A percentile compares a stretch with the other conserved stretches of the same genome.
These are phyloP conservation scores for Amanita polypyramis DNA, from an alignment of 768 basidiomycete genomes.

Conservation along the genomic window DNA sequence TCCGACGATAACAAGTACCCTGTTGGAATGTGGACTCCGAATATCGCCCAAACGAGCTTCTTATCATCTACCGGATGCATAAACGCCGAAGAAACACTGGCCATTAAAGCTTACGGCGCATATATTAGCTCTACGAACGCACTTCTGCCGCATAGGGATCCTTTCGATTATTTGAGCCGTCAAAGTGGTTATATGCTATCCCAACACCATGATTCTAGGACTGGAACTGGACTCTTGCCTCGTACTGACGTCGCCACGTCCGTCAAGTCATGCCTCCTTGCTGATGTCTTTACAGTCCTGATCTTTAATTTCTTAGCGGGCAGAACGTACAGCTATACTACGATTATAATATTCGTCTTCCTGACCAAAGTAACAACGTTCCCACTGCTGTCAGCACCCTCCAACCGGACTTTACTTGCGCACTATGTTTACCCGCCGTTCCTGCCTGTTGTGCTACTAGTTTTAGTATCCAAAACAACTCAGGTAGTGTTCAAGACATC, in stretches of 20 bases:
- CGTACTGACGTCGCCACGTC: neutral
- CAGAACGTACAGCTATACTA: neutral
- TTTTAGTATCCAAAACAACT: neutral
- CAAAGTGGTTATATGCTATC: neutral
- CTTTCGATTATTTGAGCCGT: neutral
- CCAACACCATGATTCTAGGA: neutral
- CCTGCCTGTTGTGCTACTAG: neutral
- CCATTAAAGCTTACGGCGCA: neutral
- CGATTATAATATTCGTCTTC: too few relatives aligned
- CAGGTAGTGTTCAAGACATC: slow-evolving; percentile 5
- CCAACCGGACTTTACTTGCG: neutral
- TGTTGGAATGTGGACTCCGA: neutral
- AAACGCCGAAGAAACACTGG: neutral
- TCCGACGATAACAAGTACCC: neutral
- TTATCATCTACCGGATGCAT: neutral
- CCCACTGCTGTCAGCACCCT: too few relatives aligned
- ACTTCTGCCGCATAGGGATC: too few relatives aligned
- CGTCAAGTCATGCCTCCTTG: neutral
- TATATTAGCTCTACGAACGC: neutral
- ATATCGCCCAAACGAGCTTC: neutral
- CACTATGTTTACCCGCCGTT: neutral
- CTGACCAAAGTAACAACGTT: too few relatives aligned
- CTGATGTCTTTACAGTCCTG: neutral
- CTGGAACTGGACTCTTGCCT: neutral
- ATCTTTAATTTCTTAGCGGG: neutral